Percentiles rank a stretch among this genome's conserved stretches.
phyloP scores from a whole-genome alignment of 164 flowering plant species.

The Kingdonia uniflora region DNA sequence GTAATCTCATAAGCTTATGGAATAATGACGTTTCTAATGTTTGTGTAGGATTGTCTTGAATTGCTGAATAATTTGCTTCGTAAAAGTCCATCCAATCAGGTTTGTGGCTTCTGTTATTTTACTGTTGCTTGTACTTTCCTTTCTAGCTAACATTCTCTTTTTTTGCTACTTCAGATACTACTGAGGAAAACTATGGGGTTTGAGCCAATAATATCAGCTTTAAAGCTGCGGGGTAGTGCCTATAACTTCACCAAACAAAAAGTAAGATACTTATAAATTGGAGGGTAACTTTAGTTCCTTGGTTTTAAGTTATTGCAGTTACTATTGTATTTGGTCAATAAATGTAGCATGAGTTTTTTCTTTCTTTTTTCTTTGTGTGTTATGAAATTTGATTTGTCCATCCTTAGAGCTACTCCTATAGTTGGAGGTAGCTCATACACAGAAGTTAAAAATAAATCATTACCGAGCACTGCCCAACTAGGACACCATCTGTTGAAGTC shows the following conservation, averaged over 20 bases:
- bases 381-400: too few species aligned
- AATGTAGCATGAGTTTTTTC: too few species aligned
- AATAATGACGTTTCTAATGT: background rate
- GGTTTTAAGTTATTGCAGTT: too few species aligned
- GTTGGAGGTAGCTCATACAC: too few species aligned
- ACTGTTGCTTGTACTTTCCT: background rate
- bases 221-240: conserved; percentile 70
- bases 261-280: conserved; percentile 36
- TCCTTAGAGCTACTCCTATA: too few species aligned
- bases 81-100: conserved; percentile 84
- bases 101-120: conserved; percentile 12
- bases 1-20: too few species aligned
- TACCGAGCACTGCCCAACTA: too few species aligned
- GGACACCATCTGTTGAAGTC: too few species aligned
- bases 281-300: too few species aligned
- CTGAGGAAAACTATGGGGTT: conserved; percentile 92
- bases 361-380: too few species aligned
- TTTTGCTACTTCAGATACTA: conserved; percentile 39
- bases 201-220: conserved; percentile 71
- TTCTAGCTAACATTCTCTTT: conserved; percentile 3
- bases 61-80: conserved; percentile 88
- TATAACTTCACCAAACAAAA: conserved; percentile 91
- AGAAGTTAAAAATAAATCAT: too few species aligned
- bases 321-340: too few species aligned
- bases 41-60: conserved; percentile 83